Evolutionary conservation across 257 asterid genomes (phyloP), one percentile per base, ranked within the genome.

Genomic region (Przewalskia tangutica): DNA sequence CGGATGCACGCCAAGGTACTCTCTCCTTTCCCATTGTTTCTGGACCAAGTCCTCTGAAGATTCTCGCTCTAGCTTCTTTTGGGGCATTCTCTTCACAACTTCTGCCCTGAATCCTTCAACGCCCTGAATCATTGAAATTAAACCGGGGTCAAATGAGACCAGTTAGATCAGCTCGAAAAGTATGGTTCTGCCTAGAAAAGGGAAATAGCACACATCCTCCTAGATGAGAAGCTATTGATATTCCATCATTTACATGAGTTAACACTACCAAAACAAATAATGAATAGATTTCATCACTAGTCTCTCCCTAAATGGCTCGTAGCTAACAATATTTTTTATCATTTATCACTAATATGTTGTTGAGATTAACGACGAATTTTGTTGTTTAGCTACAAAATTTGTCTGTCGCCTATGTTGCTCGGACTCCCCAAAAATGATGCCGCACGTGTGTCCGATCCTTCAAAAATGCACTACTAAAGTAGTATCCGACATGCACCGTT

Each of bases 71-170:
- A 95, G 86, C 14, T 80, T 77, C 48, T 83, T 85, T 71, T 75
- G 84, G 8, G 97, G 99, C 97, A 95, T 94, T 83, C 99, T 92
- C 80, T 89, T 91, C 86, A 86, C 97, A 2, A 95, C 97, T 84
- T 95, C 97, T 40, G 84, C 89, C 82, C 98, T 92, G 86, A 95
- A 94, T 80, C 88, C 90, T 87, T 95, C 99, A 3, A 92, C 83
- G 4, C 99, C 99, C 99, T 94, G 89, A 66, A 79, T 50, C n/a
- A 44, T 81, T 14, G 62, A 60, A 7, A 62, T 79, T 7, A 23
- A 42, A 23, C 0, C 3, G 17, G 51, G 2, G 40, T 4, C 16
- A 42, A 23, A 46, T 42, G 77, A 80, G 16, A 16, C 40, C 79
- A 48, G 78, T 46, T 71, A 71, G 77, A 67, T 71, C 40, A 46